These are phyloP conservation scores for Linnemannia hyalina DNA, from an alignment of 192 early-diverging fungal species.

Conservation along the genomic window DNA sequence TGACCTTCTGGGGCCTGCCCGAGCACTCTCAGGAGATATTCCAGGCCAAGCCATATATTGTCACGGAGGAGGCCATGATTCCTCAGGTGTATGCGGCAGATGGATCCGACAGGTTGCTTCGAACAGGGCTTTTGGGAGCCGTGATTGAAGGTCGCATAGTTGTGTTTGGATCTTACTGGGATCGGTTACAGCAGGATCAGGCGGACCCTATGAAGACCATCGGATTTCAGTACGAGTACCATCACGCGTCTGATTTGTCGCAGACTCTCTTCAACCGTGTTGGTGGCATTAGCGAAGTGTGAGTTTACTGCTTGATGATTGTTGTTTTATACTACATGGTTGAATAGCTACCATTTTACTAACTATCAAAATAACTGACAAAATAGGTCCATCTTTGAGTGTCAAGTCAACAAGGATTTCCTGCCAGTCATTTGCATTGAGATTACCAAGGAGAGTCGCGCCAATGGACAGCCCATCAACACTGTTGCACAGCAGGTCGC, in stretches of 20 bases:
- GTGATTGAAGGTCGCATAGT: constrained; percentile 75
- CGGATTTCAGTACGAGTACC: constrained; percentile 38
- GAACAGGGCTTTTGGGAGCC: constrained; percentile 79
- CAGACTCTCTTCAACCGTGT: constrained; percentile 38
- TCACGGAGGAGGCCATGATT: constrained; percentile 54
- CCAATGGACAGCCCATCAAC: constrained; percentile 23
- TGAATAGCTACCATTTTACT: background rate
- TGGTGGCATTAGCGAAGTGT: constrained; percentile 55
- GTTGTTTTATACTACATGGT: constrained; percentile 1
- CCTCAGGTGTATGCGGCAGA: constrained; percentile 56
- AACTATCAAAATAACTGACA: background rate
- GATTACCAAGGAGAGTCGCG: constrained; percentile 49
- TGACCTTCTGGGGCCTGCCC: constrained; percentile 79
- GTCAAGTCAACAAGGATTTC: constrained; percentile 72
- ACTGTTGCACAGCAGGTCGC: constrained; percentile 36
- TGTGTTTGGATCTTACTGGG: constrained; percentile 79
- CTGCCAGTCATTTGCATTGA: constrained; percentile 75
- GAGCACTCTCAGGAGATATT: constrained; percentile 80
- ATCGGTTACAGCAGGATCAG: constrained; percentile 68
- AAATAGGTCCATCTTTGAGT: constrained; percentile 71
- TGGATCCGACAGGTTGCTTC: constrained; percentile 62
- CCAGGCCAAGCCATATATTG: constrained; percentile 66
- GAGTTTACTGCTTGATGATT: constrained; percentile 14
- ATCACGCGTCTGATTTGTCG: constrained; percentile 44
- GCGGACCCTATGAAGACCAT: constrained; percentile 44